Base-by-base conservation (phyloP, 202 grass and related monocot species). In the Schoenoplectus triqueter region DNA sequence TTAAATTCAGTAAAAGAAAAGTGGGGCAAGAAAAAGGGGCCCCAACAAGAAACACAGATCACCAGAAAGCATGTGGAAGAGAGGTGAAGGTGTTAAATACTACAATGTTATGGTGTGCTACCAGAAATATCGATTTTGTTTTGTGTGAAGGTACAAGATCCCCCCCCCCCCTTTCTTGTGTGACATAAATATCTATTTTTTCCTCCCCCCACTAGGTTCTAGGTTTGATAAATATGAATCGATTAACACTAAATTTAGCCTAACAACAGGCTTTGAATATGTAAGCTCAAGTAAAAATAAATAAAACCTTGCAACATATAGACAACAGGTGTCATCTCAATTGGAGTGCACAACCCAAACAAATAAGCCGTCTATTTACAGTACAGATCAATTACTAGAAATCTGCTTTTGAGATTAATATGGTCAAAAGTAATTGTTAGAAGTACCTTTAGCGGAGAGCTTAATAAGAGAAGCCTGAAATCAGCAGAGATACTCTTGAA, bases 381-480 rank as follows among this genome's bases (percentile, higher is more conserved):
- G 20, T 56, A 41, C 71, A 21, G 48, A 73, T 73, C 51, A 73
- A 19, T 46, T 22, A 73, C 47, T 52, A 10, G 3, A 52, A 52
- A 11, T 51, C 18, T 73, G 45, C 70, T 51, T 73, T 13, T 73
- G 46, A 21, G 90, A 69, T 85, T 82, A 87, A 74, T 75, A 90
- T 18, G 39, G 65, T 13, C 61, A 78, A 73, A 20, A 69, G 84
- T 21, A 42, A 63, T 52, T 75, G 8, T 86, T 80, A 60, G 63
- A 80, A 20, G 59, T 68, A 94, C 95, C 92, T 94, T 97, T 42
- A 93, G 71, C 44, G 79, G 87, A 74, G 74, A 92, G 84, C 89
- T 91, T 83, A 92, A 89, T 47, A 97, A 88, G 59, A 89, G 89
- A 82, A 94, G 86, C 88, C 89, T 93, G 87, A 94, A 94, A 86